These are phyloP conservation scores for Penicillium silybi DNA, from an alignment of 495 filamentous ascomycete genomes.

Conservation along the genomic window DNA sequence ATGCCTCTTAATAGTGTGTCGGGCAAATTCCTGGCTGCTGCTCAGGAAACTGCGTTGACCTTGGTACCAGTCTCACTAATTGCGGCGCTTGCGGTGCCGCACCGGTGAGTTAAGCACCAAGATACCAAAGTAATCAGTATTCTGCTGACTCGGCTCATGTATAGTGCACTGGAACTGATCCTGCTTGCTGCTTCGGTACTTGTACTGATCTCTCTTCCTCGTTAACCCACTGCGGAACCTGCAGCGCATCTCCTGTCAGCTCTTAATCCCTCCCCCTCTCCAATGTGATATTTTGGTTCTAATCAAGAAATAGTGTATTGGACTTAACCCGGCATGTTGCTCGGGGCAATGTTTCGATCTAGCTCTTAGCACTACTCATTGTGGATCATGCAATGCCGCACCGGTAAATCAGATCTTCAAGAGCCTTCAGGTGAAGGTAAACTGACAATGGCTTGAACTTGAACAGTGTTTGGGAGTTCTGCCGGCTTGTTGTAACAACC, in stretches of 20 bases:
- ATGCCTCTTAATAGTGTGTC: constrained; percentile 8
- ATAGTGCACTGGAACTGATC: constrained; percentile 11
- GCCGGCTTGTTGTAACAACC: constrained; percentile 14
- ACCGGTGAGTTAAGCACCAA: background rate
- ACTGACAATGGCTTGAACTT: no score
- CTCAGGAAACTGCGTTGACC: constrained; percentile 13
- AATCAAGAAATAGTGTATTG: background rate
- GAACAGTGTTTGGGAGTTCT: constrained; percentile 10
- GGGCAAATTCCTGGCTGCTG: constrained; percentile 18
- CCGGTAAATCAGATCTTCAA: background rate
- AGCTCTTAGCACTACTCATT: background rate
- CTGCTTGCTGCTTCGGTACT: constrained; percentile 13
- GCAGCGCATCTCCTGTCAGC: constrained; percentile 6
- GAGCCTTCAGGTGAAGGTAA: background rate
- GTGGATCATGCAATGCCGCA: constrained; percentile 10
- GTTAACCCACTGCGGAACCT: constrained; percentile 7
- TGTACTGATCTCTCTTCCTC: constrained; percentile 12
- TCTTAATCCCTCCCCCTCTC: background rate
- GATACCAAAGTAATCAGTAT: background rate
- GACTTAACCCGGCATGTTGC: constrained; percentile 10
- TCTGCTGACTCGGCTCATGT: background rate
- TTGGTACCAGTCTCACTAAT: constrained; percentile 1
- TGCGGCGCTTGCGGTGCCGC: constrained; percentile 16
- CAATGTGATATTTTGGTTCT: background rate
- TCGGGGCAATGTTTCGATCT: constrained; percentile 10